Base-by-base conservation (phyloP, 2,329 filamentous ascomycete genomes). In the Sporothrix brunneoviolacea region DNA sequence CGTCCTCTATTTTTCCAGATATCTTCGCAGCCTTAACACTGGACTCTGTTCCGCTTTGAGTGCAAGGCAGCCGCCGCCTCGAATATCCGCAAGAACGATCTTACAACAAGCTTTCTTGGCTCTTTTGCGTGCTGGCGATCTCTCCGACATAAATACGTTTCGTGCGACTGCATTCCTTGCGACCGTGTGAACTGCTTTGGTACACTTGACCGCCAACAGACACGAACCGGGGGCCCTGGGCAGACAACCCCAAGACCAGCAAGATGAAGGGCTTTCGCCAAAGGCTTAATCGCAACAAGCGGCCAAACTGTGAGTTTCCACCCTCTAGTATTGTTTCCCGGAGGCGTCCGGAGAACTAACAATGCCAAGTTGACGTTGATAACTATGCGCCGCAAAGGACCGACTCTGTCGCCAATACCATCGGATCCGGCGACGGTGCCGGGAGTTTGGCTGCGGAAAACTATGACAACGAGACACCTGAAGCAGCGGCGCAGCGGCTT, bases 201-300 rank as follows among this genome's bases (percentile, higher is more conserved):
- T n/a, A n/a, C n/a, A n/a, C n/a, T n/a, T n/a, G n/a, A n/a, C n/a
- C n/a, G n/a, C n/a, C n/a, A n/a, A n/a, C n/a, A n/a, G 24, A 28
- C 24, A 28, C 24, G 6, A 28, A 28, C n/a, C n/a, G n/a, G n/a
- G n/a, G n/a, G 30, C 30, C 12, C 30, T 15, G 30, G 4, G 13
- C 33, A 8, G 3, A 36, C 41, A 10, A 9, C 21, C 16, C 36
- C 13, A 9, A 18, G 12, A 16, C 27, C 6, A 16, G 13, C 8
- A 40, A 37, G n/a, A 57, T 57, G 55, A 57, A 57, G 52, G 42
- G 35, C 27, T 53, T 57, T 15, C 54, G 55, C 16, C 39, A 43
- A 28, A 55, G 54, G 41, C 41, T 54, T 13, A 42, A 41, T n/a
- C 36, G 28, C 35, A 54, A 49, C 35, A 48, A 49, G 51, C 15